Base-by-base conservation (phyloP, 768 basidiomycete species). In the Pleurotus pulmonarius region DNA sequence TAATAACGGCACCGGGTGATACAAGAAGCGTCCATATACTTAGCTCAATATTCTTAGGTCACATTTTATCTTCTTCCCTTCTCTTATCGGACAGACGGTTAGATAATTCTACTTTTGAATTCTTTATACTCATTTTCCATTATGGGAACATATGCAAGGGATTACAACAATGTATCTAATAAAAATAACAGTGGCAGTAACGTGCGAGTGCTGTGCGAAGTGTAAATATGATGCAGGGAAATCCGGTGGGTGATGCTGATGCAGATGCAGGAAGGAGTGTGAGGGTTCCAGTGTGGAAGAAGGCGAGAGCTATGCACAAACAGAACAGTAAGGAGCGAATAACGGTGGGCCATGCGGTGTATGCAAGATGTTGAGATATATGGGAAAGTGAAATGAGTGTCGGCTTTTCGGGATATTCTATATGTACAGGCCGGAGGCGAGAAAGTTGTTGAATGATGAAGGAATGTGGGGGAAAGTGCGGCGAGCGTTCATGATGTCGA, bases 131-230 rank as follows among this genome's bases (percentile, higher is more conserved):
- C 34, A 52, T 18, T 40, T 40, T 16, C 41, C 40, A 52, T 39
- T 52, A 52, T 40, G 26, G 26, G 51, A 20, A 37, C 37, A 15
- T 52, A 52, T 52, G 51, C 39, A 52, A 52, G 34, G 29, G n/a
- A 52, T 52, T 52, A 52, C 51, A 52, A 52, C 51, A 52, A 20
- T 41, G 51, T 52, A 52, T 52, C 51, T 52, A 52, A 39, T 52
- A 52, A 52, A 34, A 52, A 52, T 52, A 39, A 52, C 51, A 37
- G 38, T 52, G 51, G 37, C 51, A 40, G 38, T 52, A 40, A 41
- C 29, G 29, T 52, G 51, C 41, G 41, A 44, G 41, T 52, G 29
- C 29, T 34, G 29, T 34, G 51, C 52, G 16, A 58, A 15, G 18
- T 46, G 44, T 37, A 46, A 26, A 15, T 45, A 47, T 38, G 43